Conservation (phyloP, 176 grass and related monocot species). For the Avena atlantica region DNA sequence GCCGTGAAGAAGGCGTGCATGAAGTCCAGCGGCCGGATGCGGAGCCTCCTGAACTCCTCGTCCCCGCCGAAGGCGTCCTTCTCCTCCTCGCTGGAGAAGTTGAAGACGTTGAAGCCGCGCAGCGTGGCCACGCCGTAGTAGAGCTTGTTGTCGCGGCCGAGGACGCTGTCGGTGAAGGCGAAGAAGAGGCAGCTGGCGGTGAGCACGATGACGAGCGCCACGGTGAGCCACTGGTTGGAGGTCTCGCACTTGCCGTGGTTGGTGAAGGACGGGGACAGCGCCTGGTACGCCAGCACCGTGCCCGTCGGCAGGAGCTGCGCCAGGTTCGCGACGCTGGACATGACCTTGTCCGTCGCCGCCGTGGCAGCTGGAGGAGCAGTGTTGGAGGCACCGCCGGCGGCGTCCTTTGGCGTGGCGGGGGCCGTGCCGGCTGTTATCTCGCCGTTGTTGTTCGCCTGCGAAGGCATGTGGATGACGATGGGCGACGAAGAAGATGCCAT, state of each 20-base stretch:
- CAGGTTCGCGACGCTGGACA: neutral
- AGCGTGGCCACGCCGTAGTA: neutral
- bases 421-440: neutral
- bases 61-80: neutral
- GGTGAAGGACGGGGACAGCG: constrained; percentile 14
- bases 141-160: constrained; percentile 1
- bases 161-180: constrained; percentile 7
- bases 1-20: neutral
- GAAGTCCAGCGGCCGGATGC: neutral
- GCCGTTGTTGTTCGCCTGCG: neutral
- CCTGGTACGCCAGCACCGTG: constrained; percentile 12
- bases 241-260: neutral
- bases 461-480: neutral
- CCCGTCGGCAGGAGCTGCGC: neutral
- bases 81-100: constrained; percentile 8
- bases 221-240: constrained; percentile 18
- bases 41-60: neutral
- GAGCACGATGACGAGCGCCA: neutral
- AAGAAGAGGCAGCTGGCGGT: constrained; percentile 2
- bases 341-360: constrained; percentile 1
- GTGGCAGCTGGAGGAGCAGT: neutral
- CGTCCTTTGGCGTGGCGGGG: neutral
- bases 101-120: neutral
- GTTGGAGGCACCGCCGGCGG: neutral
- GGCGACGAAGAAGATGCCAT: neutral